Evolutionary conservation across 2,329 filamentous ascomycete genomes (phyloP), one percentile per base, ranked within the genome.

Genomic region (Botrytis cinerea): DNA sequence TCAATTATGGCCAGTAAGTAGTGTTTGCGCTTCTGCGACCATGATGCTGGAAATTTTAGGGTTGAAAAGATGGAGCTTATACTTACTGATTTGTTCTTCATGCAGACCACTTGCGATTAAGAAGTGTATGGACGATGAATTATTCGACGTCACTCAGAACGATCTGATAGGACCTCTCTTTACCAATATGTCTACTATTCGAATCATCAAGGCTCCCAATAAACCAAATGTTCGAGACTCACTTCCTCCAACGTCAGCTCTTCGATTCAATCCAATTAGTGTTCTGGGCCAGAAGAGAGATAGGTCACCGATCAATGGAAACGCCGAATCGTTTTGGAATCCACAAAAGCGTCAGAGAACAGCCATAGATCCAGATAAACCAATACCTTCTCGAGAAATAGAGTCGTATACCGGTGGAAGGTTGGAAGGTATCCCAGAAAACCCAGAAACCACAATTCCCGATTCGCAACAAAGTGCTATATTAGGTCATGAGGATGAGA

Each of bases 41-140:
- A 43, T 38, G 22, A 25, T n/a, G 2, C 7, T 66, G 46, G 46
- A 18, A 28, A 40, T 12, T 2, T 48, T 51, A 9, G 9, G 20
- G 7, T 54, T n/a, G 45, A n/a, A 28, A 57, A 32, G 35, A n/a
- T 35, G 35, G 54, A 18, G 20, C 32, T 25, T 18, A 14, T 28
- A 22, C 5, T 28, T 64, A 45, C 59, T 73, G 32, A 73, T 20
- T 40, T 61, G 12, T 46, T 28, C 45, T 69, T 61, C 62, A 45
- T 43, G 28, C 72, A 81, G 80, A 63, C 77, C 78, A 48, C 73
- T 81, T 45, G 70, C 77, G 1, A 78, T 81, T 51, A 80, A 80
- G 75, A 80, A 79, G 64, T 79, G 79, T 28, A 79, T 80, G 72
- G 80, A 81, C 71, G 80, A 80, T 45, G 75, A 80, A 64, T 76